Evolutionary conservation across 306 rosid genomes (phyloP).

Genomic region (Gastrolobium villosum): DNA sequence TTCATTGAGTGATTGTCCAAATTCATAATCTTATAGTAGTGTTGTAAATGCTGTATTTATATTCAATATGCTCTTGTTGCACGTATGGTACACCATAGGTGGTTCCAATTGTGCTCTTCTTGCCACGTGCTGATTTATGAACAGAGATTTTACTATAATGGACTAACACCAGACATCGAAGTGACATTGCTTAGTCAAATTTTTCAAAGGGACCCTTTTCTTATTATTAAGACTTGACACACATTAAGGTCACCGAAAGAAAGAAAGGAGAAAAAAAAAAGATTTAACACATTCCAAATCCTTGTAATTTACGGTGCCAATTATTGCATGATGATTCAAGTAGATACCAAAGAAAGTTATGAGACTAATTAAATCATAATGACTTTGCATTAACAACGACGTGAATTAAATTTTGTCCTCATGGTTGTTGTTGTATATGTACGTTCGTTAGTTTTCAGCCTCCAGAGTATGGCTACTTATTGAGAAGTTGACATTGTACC

Average conservation of each 20-base stretch:
- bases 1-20: conserved; percentile 44
- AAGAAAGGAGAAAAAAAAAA: background rate
- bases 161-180: conserved; percentile 49
- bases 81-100: conserved; percentile 40
- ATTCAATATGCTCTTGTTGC: conserved; percentile 30
- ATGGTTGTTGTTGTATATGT: conserved; percentile 10
- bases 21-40: conserved; percentile 52
- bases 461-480: background rate
- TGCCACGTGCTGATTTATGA: conserved; percentile 43
- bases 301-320: conserved; percentile 18
- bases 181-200: conserved; percentile 30
- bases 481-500: conserved; percentile 54
- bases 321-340: conserved; percentile 23
- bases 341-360: background rate
- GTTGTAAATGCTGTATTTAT: conserved; percentile 42
- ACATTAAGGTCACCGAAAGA: background rate
- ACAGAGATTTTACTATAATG: conserved; percentile 42
- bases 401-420: conserved; percentile 9
- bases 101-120: conserved; percentile 44
- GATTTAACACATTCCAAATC: conserved; percentile 23
- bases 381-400: background rate
- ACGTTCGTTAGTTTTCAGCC: conserved; percentile 23
- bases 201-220: conserved; percentile 3
- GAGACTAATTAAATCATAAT: conserved; percentile 15
- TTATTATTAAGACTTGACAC: conserved; percentile 30